A percentile compares a stretch with the other conserved stretches of the same genome.
These are phyloP conservation scores for Lojkania enalia DNA, from an alignment of 2,329 filamentous ascomycete species.

Conservation along the genomic window DNA sequence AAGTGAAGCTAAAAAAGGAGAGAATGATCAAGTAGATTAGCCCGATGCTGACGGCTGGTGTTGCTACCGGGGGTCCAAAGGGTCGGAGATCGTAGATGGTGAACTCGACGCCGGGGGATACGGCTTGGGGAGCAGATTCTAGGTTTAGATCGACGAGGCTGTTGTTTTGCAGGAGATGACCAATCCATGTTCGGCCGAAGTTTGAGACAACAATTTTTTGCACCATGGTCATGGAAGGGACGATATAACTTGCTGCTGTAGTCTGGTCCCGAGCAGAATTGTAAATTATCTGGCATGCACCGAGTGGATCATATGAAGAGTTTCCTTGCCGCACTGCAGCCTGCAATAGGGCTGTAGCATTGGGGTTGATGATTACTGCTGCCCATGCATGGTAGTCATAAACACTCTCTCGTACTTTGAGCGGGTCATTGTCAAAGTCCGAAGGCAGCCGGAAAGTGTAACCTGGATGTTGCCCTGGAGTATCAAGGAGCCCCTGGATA, in stretches of 20 bases:
- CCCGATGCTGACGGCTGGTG: slow-evolving; percentile 63
- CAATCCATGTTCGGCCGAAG: slow-evolving; percentile 56
- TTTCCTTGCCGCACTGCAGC: slow-evolving; percentile 59
- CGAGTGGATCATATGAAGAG: slow-evolving; percentile 62
- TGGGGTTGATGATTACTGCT: slow-evolving; percentile 64
- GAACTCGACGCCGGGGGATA: slow-evolving; percentile 61
- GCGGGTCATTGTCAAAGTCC: slow-evolving; percentile 59
- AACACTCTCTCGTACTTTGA: slow-evolving; percentile 59
- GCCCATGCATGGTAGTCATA: slow-evolving; percentile 63
- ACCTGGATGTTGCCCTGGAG: slow-evolving; percentile 49
- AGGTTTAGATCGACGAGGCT: slow-evolving; percentile 45
- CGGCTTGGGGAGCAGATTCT: slow-evolving; percentile 53
- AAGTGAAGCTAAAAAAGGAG: slow-evolving; percentile 67
- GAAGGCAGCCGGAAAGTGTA: slow-evolving; percentile 53
- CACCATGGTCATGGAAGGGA: slow-evolving; percentile 54
- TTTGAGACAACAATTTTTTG: slow-evolving; percentile 48
- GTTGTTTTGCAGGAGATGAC: slow-evolving; percentile 21
- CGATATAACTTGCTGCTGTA: slow-evolving; percentile 56
- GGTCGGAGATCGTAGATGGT: slow-evolving; percentile 61
- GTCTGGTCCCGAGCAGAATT: slow-evolving; percentile 62
- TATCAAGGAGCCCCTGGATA: slow-evolving; percentile 46
- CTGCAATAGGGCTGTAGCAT: slow-evolving; percentile 62
- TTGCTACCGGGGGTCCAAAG: slow-evolving; percentile 58
- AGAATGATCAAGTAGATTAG: slow-evolving; percentile 70
- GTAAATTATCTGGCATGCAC: slow-evolving; percentile 60